Percentiles rank a stretch among this genome's conserved stretches.
Conservation (phyloP, 2,329 filamentous ascomycete species). For the Lasiodiplodia gonubiensis region DNA sequence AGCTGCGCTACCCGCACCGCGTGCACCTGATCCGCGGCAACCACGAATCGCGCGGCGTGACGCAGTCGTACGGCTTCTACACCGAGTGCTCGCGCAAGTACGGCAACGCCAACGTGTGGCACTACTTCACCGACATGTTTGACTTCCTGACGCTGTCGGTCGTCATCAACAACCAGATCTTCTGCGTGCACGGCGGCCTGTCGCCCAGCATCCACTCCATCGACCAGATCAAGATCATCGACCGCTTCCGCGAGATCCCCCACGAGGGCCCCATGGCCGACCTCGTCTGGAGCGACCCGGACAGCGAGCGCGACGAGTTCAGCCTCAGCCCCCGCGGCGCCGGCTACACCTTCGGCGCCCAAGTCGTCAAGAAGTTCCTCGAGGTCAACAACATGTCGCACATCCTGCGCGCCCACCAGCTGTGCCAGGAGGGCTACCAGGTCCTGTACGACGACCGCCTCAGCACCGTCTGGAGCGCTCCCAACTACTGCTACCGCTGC, state of each 20-base stretch:
- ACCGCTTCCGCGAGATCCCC: slow-evolving; percentile 96
- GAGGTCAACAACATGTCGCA: slow-evolving; percentile 98
- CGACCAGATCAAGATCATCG: slow-evolving; percentile 99
- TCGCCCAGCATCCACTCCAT: slow-evolving; percentile 86
- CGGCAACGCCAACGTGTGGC: slow-evolving; percentile 98
- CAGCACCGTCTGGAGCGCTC: slow-evolving; percentile 89
- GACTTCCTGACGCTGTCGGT: slow-evolving; percentile 96
- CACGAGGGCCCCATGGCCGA: slow-evolving; percentile 99
- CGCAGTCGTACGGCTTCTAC: slow-evolving; percentile 98
- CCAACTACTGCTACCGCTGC: slow-evolving; percentile 87
- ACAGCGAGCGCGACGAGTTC: slow-evolving; percentile 97
- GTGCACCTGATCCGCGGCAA: slow-evolving; percentile 97
- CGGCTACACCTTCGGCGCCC: slow-evolving; percentile 95
- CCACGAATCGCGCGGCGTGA: slow-evolving; percentile 96
- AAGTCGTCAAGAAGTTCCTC: slow-evolving; percentile 97
- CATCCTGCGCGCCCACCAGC: slow-evolving; percentile 95
- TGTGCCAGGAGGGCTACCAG: slow-evolving; percentile 98
- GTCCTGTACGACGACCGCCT: slow-evolving; percentile 93
- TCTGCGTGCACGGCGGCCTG: slow-evolving; percentile 91
- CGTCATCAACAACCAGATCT: slow-evolving; percentile 98
- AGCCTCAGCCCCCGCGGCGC: slow-evolving; percentile 90
- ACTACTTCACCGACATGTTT: slow-evolving; percentile 99
- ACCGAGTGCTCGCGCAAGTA: slow-evolving; percentile 98
- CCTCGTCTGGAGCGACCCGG: slow-evolving; percentile 96
- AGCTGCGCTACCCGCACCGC: slow-evolving; percentile 93